These are phyloP conservation scores for Triglochin maritima DNA, from an alignment of 106 monocot genomes.

Conservation along the genomic window DNA sequence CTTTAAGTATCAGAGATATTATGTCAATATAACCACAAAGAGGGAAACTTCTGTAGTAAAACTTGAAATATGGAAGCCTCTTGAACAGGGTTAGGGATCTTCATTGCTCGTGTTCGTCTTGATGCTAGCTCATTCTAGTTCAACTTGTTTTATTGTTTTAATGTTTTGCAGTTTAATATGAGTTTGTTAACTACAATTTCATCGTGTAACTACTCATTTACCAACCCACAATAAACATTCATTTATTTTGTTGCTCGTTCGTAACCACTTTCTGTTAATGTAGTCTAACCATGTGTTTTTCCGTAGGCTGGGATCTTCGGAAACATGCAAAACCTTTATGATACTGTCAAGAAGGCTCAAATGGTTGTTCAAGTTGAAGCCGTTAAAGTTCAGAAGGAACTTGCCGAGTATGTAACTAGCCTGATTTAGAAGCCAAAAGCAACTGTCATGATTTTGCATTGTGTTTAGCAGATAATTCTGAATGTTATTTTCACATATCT, in stretches of 20 bases:
- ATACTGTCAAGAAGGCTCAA: slow-evolving; percentile 98
- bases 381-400: slow-evolving; percentile 94
- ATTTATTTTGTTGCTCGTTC: not conserved
- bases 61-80: no score
- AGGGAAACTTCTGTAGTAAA: no score
- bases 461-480: not conserved
- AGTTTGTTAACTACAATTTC: not conserved
- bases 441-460: no score
- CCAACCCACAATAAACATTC: not conserved
- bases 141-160: no score
- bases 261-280: no score
- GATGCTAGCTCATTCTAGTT: no score
- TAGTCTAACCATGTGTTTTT: not conserved
- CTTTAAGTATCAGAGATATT: no score
- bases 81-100: no score
- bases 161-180: not conserved
- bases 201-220: not conserved
- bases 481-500: not conserved
- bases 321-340: slow-evolving; percentile 97
- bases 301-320: slow-evolving; percentile 70
- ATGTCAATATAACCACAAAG: no score
- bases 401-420: slow-evolving; percentile 66
- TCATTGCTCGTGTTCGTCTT: no score
- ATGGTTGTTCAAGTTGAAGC: slow-evolving; percentile 99
- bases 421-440: not conserved